phyloP scores from a whole-genome alignment of 805 yeast species.

The Candida orba region DNA sequence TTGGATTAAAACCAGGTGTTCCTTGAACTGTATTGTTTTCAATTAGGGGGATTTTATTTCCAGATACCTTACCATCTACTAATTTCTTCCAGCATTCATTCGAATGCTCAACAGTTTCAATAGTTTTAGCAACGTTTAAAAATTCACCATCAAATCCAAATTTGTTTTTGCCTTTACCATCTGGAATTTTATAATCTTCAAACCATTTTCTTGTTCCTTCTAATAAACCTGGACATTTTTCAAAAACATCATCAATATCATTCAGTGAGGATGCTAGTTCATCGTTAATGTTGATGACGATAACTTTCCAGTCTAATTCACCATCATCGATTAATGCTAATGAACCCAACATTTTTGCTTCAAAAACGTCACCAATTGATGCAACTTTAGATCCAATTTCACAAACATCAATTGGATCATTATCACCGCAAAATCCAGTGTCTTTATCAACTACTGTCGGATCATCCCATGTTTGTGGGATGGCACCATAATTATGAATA shows the following conservation, averaged over 20 bases:
- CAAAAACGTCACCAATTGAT: slow-evolving; percentile 55
- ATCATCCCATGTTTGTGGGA: slow-evolving; percentile 97
- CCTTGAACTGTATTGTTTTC: slow-evolving; percentile 52
- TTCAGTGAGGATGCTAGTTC: slow-evolving; percentile 54
- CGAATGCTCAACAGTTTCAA: slow-evolving; percentile 55
- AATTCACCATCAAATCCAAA: slow-evolving; percentile 73
- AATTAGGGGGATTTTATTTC: slow-evolving; percentile 27
- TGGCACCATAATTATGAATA: slow-evolving; percentile 82
- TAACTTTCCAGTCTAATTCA: slow-evolving; percentile 92
- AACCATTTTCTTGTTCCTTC: slow-evolving; percentile 72
- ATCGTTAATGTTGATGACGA: slow-evolving; percentile 62
- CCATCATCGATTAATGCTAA: slow-evolving; percentile 85
- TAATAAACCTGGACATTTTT: slow-evolving; percentile 62
- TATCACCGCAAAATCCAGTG: slow-evolving; percentile 61
- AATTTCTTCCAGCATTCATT: slow-evolving; percentile 60
- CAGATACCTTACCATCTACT: slow-evolving; percentile 35
- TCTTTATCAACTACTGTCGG: slow-evolving; percentile 50
- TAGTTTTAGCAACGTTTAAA: slow-evolving; percentile 49
- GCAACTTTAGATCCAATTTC: slow-evolving; percentile 56
- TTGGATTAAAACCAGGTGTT: slow-evolving; percentile 39
- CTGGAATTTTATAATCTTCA: slow-evolving; percentile 75
- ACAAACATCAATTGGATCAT: slow-evolving; percentile 92
- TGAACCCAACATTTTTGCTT: slow-evolving; percentile 66
- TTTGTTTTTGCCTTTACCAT: slow-evolving; percentile 67
- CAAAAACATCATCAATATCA: slow-evolving; percentile 61